A percentile compares a stretch with the other conserved stretches of the same genome.
phyloP scores from a whole-genome alignment of 257 asterid species.

The Ajuga chamaepitys region DNA sequence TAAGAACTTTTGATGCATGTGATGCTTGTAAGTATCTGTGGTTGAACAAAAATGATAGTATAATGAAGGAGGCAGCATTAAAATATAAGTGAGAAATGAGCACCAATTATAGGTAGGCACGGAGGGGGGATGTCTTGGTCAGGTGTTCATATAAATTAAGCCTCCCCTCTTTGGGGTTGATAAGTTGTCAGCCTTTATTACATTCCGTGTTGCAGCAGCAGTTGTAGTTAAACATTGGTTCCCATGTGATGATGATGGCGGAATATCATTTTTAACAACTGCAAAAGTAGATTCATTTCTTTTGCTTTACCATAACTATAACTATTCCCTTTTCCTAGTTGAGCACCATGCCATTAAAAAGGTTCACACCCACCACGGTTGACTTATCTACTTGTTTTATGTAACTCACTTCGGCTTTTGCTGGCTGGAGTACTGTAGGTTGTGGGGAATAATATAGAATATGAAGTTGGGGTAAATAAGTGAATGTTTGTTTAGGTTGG shows the following conservation, averaged over 20 bases:
- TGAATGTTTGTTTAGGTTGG: too few relatives aligned
- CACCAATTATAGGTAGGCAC: slow-evolving; percentile 16
- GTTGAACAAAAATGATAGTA: not conserved
- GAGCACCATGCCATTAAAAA: too few relatives aligned
- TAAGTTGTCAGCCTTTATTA: slow-evolving; percentile 23
- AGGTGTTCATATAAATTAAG: too few relatives aligned
- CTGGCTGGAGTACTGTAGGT: too few relatives aligned
- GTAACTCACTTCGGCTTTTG: too few relatives aligned
- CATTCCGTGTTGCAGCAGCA: not conserved
- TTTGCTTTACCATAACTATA: not conserved
- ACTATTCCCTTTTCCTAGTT: too few relatives aligned
- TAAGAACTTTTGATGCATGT: too few relatives aligned
- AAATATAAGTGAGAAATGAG: not conserved
- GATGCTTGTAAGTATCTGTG: too few relatives aligned
- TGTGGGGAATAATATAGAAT: too few relatives aligned
- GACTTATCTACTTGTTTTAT: too few relatives aligned
- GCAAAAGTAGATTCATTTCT: slow-evolving; percentile 8
- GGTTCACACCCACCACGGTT: too few relatives aligned
- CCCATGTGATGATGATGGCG: slow-evolving; percentile 21
- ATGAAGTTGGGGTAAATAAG: too few relatives aligned
- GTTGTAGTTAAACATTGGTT: slow-evolving; percentile 12
- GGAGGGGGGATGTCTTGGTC: not conserved
- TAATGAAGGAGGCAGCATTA: not conserved
- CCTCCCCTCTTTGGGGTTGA: slow-evolving; percentile 6
- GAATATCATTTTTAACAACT: slow-evolving; percentile 16